Base-by-base conservation (phyloP, 768 basidiomycete species). In the Leccinum incarnatum region DNA sequence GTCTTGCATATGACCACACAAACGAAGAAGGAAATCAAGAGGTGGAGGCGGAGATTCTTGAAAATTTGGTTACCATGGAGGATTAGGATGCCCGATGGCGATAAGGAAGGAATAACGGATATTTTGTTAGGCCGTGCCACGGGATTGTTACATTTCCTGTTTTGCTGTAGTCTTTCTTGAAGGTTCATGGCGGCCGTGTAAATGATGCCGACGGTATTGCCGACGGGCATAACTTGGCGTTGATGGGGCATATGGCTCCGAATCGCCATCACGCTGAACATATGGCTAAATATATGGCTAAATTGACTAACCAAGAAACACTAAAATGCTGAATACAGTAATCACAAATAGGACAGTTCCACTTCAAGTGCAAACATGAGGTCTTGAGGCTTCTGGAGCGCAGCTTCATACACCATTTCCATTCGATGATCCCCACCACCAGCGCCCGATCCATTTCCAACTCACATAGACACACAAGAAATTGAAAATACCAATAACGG, bases 401-500 rank as follows among this genome's bases (percentile, higher is more conserved):
- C 10, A 34, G 45, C 29, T 17, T 73, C 54, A 72, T 5, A 60
- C 62, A 23, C 61, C 36, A 2, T 61, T 60, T 55, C 61, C 56
- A 23, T 58, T 61, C 9, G 60, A 52, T 45, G 48, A 50, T 8
- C 61, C 60, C 55, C 59, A 53, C 60, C 62, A 63, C 62, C 62
- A 60, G 15, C 72, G 74, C 79, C 84, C 62, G 2, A 69, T 85
- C 86, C 82, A 87, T 21, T 76, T 79, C 82, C 83, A 88, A 17
- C 84, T 79, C 3, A 83, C 80, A 12, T 89, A 68, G 19, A 89
- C 85, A n/a, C 91, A 67, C 49, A 87, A 58, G 66, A 88, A 84
- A 69, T 92, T 93, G 65, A 86, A 84, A 32, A 89, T 61, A 0
- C 91, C 92, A 57, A 92, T 69, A n/a, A 77, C 67, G 2, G 81